Evolutionary conservation across 1,139 yeast species (phyloP).

Genomic region (Nadsonia commutata): DNA sequence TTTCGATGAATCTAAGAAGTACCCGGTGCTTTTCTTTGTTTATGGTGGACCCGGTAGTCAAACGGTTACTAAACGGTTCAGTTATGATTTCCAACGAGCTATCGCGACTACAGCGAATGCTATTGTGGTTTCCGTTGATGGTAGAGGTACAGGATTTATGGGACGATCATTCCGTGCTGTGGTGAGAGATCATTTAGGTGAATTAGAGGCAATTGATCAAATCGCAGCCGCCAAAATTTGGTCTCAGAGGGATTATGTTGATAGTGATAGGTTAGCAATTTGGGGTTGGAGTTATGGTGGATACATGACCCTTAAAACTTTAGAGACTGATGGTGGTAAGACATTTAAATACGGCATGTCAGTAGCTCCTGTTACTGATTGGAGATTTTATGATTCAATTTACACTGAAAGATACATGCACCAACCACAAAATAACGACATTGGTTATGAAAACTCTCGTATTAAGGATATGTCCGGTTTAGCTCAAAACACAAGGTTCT

Average conservation of each 20-base stretch:
- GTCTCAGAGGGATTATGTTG: constrained; percentile 40
- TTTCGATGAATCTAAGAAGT: constrained; percentile 41
- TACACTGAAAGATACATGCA: constrained; percentile 90
- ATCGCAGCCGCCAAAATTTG: constrained; percentile 50
- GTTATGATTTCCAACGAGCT: constrained; percentile 53
- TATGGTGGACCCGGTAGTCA: constrained; percentile 97
- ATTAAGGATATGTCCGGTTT: constrained; percentile 34
- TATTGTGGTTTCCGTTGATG: constrained; percentile 73
- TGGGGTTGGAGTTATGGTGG: constrained; percentile 99
- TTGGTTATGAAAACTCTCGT: constrained; percentile 36
- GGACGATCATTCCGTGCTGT: constrained; percentile 64
- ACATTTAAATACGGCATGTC: constrained; percentile 69
- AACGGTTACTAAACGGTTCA: constrained; percentile 39
- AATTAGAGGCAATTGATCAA: constrained; percentile 79
- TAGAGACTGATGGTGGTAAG: constrained; percentile 55
- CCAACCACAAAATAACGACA: constrained; percentile 38
- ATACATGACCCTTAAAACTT: constrained; percentile 57
- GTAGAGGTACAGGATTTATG: constrained; percentile 86
- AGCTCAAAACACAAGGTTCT: constrained; percentile 46
- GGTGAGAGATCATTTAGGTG: constrained; percentile 61
- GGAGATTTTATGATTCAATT: constrained; percentile 66
- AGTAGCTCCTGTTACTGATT: constrained; percentile 80
- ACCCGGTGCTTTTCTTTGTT: constrained; percentile 70
- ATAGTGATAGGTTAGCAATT: constrained; percentile 52
- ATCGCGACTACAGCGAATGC: constrained; percentile 56